phyloP scores from a whole-genome alignment of 257 asterid genomes.

The Lavandula angustifolia region DNA sequence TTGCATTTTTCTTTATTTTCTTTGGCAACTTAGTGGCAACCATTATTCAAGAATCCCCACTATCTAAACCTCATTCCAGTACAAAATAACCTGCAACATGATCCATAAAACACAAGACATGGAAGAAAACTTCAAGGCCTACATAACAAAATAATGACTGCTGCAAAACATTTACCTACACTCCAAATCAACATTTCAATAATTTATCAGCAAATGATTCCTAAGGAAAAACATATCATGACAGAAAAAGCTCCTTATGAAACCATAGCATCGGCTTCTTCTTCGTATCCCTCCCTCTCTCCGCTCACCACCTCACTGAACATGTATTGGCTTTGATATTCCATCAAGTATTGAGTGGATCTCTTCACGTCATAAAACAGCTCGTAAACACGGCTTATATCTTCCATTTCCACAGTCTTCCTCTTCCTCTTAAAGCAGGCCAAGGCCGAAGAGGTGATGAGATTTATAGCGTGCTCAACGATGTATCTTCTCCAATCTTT shows the following conservation, averaged over 20 bases:
- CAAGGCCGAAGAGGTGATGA: constrained; percentile 72
- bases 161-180: too few species aligned
- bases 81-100: too few species aligned
- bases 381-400: constrained; percentile 76
- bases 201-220: too few species aligned
- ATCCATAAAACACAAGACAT: too few species aligned
- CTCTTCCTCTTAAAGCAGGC: constrained; percentile 82
- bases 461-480: constrained; percentile 85
- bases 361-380: constrained; percentile 88
- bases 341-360: constrained; percentile 88
- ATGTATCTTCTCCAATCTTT: constrained; percentile 84
- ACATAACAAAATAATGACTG: too few species aligned
- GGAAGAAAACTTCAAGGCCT: too few species aligned
- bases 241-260: constrained; percentile 30
- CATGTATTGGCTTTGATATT: constrained; percentile 87
- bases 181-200: too few species aligned
- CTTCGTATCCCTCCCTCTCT: constrained; percentile 50
- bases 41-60: too few species aligned
- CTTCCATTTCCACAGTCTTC: constrained; percentile 84
- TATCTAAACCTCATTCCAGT: too few species aligned
- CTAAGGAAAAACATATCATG: too few species aligned
- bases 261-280: constrained; percentile 63
- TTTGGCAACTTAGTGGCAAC: too few species aligned
- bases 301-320: constrained; percentile 65
- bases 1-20: too few species aligned